phyloP scores from a whole-genome alignment of 176 grass and related monocot species.

The Bromus sterilis region DNA sequence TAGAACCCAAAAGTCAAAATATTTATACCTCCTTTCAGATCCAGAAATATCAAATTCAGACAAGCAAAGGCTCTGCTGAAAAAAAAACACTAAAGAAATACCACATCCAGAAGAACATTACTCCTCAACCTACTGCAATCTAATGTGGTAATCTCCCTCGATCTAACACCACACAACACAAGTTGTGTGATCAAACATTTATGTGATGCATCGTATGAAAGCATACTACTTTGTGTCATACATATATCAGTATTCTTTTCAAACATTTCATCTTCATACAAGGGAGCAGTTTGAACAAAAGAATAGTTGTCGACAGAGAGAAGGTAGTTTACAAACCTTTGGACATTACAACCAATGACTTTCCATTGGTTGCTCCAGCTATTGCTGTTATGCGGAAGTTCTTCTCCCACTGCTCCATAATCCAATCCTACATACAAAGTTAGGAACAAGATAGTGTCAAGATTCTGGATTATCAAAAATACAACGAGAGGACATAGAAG shows the following conservation, averaged over 20 bases:
- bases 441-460: not conserved
- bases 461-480: not conserved
- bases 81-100: not conserved
- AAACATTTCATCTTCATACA: not conserved
- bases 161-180: not conserved
- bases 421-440: constrained; percentile 59
- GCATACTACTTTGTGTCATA: not conserved
- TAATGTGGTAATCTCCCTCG: not conserved
- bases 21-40: not conserved
- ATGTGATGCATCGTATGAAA: not conserved
- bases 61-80: not conserved
- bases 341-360: constrained; percentile 80
- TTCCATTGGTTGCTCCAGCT: constrained; percentile 71
- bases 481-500: not conserved
- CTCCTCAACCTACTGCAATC: not conserved
- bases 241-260: not conserved
- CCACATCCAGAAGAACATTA: not conserved
- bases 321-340: constrained; percentile 60
- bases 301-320: not conserved
- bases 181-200: not conserved
- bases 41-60: not conserved
- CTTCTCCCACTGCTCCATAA: constrained; percentile 82
- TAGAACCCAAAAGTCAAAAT: not conserved
- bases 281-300: not conserved
- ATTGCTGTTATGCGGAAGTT: constrained; percentile 78